phyloP scores from a whole-genome alignment of 2,329 filamentous ascomycete species.

The Phyllosticta ampelicida region DNA sequence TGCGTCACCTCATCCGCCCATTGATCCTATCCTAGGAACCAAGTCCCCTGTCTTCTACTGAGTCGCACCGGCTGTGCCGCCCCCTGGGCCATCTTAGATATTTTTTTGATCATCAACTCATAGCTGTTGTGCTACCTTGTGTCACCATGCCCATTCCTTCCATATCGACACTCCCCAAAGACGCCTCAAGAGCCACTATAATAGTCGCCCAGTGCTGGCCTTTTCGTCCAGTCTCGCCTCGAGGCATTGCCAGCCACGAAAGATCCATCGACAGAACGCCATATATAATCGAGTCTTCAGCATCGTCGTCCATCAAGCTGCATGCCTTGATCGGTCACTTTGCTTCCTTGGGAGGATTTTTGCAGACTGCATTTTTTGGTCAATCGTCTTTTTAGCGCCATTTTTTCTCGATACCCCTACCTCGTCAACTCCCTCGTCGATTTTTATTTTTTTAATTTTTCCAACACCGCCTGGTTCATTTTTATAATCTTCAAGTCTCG shows the following conservation, averaged over 20 bases:
- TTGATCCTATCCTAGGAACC: neutral
- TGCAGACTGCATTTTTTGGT: neutral
- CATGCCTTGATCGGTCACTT: neutral
- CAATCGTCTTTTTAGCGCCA: neutral
- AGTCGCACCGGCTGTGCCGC: neutral
- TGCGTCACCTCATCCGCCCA: neutral
- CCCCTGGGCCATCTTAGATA: neutral
- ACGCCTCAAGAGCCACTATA: neutral
- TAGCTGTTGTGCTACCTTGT: neutral
- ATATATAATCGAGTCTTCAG: neutral
- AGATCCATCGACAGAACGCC: neutral
- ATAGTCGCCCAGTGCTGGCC: neutral
- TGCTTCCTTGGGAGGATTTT: neutral
- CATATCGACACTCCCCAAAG: neutral
- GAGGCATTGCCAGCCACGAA: neutral
- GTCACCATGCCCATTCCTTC: neutral
- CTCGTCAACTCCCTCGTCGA: neutral
- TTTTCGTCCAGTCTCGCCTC: neutral
- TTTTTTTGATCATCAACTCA: neutral
- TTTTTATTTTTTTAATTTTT: neutral
- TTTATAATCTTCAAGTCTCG: neutral
- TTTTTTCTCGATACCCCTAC: neutral
- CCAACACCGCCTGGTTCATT: neutral
- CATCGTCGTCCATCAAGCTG: neutral
- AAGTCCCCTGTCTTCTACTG: neutral